Evolutionary conservation across 108 stramenopile species (phyloP).

Genomic region (Seminavis robusta): DNA sequence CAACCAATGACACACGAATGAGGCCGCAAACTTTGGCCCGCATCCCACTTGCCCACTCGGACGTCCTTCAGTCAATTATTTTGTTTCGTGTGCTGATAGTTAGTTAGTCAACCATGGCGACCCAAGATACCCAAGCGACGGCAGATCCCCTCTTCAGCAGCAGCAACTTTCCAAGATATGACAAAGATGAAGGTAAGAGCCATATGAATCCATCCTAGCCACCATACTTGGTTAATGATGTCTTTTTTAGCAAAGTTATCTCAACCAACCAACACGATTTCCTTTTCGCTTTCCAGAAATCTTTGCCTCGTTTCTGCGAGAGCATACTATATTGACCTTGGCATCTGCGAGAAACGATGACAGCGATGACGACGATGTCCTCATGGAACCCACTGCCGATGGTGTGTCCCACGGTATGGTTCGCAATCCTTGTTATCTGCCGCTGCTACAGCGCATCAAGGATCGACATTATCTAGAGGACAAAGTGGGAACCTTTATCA

Average conservation of each 20-base stretch:
- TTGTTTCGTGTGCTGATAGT: neutral
- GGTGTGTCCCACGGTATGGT: constrained; percentile 27
- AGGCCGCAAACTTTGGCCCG: neutral
- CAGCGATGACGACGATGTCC: constrained; percentile 26
- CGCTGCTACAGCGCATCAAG: constrained; percentile 69
- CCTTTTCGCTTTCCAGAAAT: no score
- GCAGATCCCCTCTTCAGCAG: neutral
- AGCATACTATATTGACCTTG: constrained; percentile 63
- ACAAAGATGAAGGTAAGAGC: constrained; percentile 1
- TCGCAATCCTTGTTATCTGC: constrained; percentile 63
- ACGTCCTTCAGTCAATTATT: neutral
- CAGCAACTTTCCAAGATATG: neutral
- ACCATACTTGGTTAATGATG: neutral
- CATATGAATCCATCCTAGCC: neutral
- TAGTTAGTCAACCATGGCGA: neutral
- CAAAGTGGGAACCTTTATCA: constrained; percentile 40
- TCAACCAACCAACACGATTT: no score
- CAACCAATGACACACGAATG: neutral
- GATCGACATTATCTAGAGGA: constrained; percentile 50
- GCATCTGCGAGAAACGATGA: neutral
- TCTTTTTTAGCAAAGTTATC: neutral
- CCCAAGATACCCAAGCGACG: no score
- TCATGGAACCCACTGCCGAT: constrained; percentile 62
- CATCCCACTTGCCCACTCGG: neutral
- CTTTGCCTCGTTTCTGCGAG: constrained; percentile 59